Conservation (phyloP, 2,329 filamentous ascomycete genomes). For the Ceratocystis destructans region DNA sequence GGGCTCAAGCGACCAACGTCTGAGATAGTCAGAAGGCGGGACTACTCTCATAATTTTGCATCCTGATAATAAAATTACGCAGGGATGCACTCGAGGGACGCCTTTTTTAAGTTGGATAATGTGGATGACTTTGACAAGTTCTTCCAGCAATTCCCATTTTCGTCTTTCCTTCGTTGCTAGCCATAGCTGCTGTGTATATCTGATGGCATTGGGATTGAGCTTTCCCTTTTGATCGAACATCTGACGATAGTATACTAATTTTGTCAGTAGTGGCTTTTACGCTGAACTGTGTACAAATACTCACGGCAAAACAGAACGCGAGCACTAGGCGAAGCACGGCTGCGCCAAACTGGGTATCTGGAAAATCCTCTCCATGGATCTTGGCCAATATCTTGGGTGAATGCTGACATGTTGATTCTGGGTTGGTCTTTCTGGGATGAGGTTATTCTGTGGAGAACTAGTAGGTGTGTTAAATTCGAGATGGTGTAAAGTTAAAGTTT, state of each 20-base stretch:
- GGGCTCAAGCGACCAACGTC: background rate
- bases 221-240: constrained; percentile 2
- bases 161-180: background rate
- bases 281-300: background rate
- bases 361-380: background rate
- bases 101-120: constrained; percentile 1
- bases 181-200: background rate
- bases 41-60: constrained; percentile 3
- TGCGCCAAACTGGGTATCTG: constrained; percentile 3
- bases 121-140: constrained; percentile 5
- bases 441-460: too few relatives aligned
- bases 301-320: background rate
- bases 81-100: constrained; percentile 6
- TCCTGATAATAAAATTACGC: background rate
- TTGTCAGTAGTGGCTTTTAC: background rate
- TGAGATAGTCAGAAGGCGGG: constrained; percentile 1
- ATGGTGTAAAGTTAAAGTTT: too few relatives aligned
- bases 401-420: background rate
- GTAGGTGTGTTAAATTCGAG: too few relatives aligned
- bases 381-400: background rate
- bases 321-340: background rate
- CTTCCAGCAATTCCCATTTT: constrained; percentile 9
- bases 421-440: too few relatives aligned
- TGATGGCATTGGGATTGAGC: background rate
- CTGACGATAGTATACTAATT: constrained; percentile 8